Percentiles rank a stretch among this genome's conserved stretches.
These are phyloP conservation scores for Tolypocladium inflatum DNA, from an alignment of 2,329 filamentous ascomycete genomes.

Conservation along the genomic window DNA sequence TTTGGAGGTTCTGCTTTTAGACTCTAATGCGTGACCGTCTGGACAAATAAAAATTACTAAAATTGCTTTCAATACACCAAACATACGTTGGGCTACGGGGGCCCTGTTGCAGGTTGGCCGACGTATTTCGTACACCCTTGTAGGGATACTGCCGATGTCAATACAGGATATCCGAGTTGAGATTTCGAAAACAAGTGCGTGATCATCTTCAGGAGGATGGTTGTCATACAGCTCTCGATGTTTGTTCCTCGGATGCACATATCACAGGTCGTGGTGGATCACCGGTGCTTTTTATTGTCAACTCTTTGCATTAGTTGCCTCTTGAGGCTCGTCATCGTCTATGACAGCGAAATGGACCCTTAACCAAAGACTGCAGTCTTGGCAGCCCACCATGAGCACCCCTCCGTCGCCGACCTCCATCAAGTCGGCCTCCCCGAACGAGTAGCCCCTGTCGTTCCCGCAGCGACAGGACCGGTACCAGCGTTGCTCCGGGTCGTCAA, in stretches of 20 bases:
- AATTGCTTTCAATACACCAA: constrained; percentile 29
- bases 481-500: constrained; percentile 33
- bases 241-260: not conserved
- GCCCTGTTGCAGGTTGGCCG: not conserved
- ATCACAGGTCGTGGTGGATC: not conserved
- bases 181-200: not conserved
- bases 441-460: constrained; percentile 51
- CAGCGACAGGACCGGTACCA: constrained; percentile 55
- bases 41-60: constrained; percentile 46
- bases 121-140: not conserved
- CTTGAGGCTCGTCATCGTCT: constrained; percentile 18
- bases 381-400: constrained; percentile 54
- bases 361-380: constrained; percentile 58
- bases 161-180: not conserved
- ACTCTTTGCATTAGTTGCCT: constrained; percentile 11
- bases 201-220: not conserved
- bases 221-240: not conserved
- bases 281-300: constrained; percentile 6
- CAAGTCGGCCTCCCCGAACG: constrained; percentile 49
- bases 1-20: constrained; percentile 44
- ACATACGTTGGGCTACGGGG: not conserved
- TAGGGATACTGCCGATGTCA: not conserved
- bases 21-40: constrained; percentile 47
- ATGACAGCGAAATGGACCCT: constrained; percentile 53
- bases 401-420: constrained; percentile 48